Evolutionary conservation across 2,329 filamentous ascomycete genomes (phyloP).

Genomic region (Pezicula neosporulosa): DNA sequence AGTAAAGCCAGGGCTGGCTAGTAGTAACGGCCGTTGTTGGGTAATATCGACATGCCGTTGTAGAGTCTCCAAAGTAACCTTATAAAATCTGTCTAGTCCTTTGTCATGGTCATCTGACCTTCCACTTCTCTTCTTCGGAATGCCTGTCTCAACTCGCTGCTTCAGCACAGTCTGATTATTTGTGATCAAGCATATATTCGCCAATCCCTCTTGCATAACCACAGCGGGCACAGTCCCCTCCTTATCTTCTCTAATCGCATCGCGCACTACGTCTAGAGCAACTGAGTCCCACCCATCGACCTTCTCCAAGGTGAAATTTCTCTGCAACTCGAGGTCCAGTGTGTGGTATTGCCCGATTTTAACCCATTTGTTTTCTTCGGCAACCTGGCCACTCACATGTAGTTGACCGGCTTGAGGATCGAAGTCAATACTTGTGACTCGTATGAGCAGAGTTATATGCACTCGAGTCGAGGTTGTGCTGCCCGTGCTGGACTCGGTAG

Average conservation of each 20-base stretch:
- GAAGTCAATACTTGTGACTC: slow-evolving; percentile 65
- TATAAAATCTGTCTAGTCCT: slow-evolving; percentile 74
- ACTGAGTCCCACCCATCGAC: slow-evolving; percentile 86
- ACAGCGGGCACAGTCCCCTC: slow-evolving; percentile 84
- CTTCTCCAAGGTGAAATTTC: slow-evolving; percentile 87
- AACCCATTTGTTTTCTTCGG: slow-evolving; percentile 64
- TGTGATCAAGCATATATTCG: slow-evolving; percentile 80
- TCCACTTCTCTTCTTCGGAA: slow-evolving; percentile 65
- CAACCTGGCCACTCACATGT: slow-evolving; percentile 64
- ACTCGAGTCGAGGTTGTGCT: slow-evolving; percentile 61
- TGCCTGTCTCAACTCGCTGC: slow-evolving; percentile 61
- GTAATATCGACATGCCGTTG: slow-evolving; percentile 74
- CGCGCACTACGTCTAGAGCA: slow-evolving; percentile 71
- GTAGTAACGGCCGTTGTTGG: slow-evolving; percentile 66
- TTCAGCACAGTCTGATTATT: slow-evolving; percentile 76
- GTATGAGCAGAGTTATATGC: slow-evolving; percentile 61
- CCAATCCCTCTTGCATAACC: slow-evolving; percentile 86
- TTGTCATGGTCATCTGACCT: slow-evolving; percentile 61
- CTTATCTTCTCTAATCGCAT: slow-evolving; percentile 75
- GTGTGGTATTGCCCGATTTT: slow-evolving; percentile 68
- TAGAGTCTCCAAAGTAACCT: slow-evolving; percentile 71
- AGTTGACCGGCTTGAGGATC: slow-evolving; percentile 65
- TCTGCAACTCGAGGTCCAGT: slow-evolving; percentile 79
- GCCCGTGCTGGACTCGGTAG: slow-evolving; percentile 54
- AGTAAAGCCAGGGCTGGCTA: slow-evolving; percentile 88